Evolutionary conservation across 805 yeast genomes (phyloP), one percentile per base, ranked within the genome.

Genomic region (Isabelozyma gotoi): DNA sequence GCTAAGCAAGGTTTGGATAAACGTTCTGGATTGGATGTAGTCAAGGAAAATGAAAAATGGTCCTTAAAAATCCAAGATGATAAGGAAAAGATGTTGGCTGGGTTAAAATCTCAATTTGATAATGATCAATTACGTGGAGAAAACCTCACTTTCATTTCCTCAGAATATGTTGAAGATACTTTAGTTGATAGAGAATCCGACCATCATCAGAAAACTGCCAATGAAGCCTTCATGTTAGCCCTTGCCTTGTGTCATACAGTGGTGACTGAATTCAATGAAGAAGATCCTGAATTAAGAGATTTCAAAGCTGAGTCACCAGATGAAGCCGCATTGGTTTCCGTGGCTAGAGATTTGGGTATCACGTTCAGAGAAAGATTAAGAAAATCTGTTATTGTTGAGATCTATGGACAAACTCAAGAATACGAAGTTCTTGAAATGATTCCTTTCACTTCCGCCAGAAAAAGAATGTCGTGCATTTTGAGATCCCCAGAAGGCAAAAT

Each of bases 221-320:
- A 80, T 54, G 79, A 77, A 47, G 67, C 69, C 36, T 86, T 86
- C 55, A 79, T 84, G 79, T 59, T 76, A 20, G 81, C 84, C 0
- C 65, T 86, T 37, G 86, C 91, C 0, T 66, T 86, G 17, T 86
- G 94, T 53, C 91, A 86, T 55, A 80, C 89, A 4, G 94, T 84
- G 3, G 78, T 85, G 32, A 81, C 89, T 10, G 89, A 83, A 48
- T 56, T 46, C 7, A 68, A 67, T 38, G 58, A 57, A 2, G 62
- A 65, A 7, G 78, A 75, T 15, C 68, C 68, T 0, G 59, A 58
- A 7, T 56, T 62, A 27, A 59, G 81, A 34, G 72, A 73, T 20
- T 83, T 80, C 65, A 84, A 85, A 53, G 91, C 92, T 1, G 91
- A 86, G 57, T 84, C 90, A 7, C 95, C 95, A 0, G 95, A 86